Percentiles rank a stretch among this genome's conserved stretches.
Evolutionary conservation across 2,329 filamentous ascomycete genomes (phyloP).

Genomic region (Penicillium brevicompactum): DNA sequence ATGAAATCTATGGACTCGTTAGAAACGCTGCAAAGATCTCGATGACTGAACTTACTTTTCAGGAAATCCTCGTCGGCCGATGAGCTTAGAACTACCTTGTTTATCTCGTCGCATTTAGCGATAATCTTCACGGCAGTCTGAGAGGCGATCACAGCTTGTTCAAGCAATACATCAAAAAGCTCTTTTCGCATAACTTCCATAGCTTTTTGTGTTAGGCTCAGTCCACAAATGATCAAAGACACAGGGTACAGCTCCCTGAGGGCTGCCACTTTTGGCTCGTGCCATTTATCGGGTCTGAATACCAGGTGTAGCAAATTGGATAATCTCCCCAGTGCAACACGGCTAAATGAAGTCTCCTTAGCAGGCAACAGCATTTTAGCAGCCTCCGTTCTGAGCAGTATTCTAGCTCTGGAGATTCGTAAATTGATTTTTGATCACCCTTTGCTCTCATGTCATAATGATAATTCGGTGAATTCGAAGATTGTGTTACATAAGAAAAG

Average conservation of each 20-base stretch:
- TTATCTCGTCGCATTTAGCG: not conserved
- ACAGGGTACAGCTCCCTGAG: not conserved
- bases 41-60: not conserved
- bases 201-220: not conserved
- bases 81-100: not conserved
- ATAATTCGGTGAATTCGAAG: no score
- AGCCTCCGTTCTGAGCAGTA: not conserved
- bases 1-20: no score
- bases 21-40: not conserved
- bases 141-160: slow-evolving; percentile 1
- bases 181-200: not conserved
- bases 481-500: no score
- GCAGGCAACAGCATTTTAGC: not conserved
- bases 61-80: not conserved
- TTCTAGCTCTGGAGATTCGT: no score
- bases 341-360: not conserved
- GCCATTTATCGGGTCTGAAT: not conserved
- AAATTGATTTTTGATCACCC: no score
- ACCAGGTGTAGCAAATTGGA: not conserved
- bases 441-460: no score
- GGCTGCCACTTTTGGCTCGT: not conserved
- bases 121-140: not conserved
- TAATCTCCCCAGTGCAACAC: not conserved
- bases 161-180: not conserved
- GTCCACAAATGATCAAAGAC: slow-evolving; percentile 1